Evolutionary conservation across 345 rosid genomes (phyloP).

Genomic region (Sonneratia caseolaris): DNA sequence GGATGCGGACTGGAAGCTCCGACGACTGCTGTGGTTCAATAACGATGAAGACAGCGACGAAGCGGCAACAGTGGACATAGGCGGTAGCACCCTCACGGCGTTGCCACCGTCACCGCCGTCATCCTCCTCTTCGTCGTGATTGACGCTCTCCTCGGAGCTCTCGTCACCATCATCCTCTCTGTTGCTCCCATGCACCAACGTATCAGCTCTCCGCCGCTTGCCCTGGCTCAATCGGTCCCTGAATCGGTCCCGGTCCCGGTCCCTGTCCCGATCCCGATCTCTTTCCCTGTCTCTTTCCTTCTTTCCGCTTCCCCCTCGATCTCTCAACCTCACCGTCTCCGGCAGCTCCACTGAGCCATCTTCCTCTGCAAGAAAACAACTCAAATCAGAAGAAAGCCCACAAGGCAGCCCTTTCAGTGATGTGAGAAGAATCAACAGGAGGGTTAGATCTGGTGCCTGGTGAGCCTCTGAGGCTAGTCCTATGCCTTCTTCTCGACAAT

Average conservation of each 20-base stretch:
- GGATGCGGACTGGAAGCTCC: slow-evolving; percentile 51
- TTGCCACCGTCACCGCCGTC: slow-evolving; percentile 41
- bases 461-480: slow-evolving; percentile 77
- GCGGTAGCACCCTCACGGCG: slow-evolving; percentile 61
- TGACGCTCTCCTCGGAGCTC: slow-evolving; percentile 83
- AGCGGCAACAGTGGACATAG: slow-evolving; percentile 19
- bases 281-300: slow-evolving; percentile 78
- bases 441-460: slow-evolving; percentile 69
- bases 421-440: neutral
- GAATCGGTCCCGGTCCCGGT: slow-evolving; percentile 41
- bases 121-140: slow-evolving; percentile 87
- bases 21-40: slow-evolving; percentile 46
- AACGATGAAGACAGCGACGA: slow-evolving; percentile 43
- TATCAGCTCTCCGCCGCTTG: slow-evolving; percentile 75
- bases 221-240: slow-evolving; percentile 77
- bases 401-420: neutral
- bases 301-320: slow-evolving; percentile 47
- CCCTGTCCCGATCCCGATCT: slow-evolving; percentile 66
- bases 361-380: slow-evolving; percentile 42
- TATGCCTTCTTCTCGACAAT: slow-evolving; percentile 61
- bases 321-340: slow-evolving; percentile 77
- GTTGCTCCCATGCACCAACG: slow-evolving; percentile 54
- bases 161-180: slow-evolving; percentile 55
- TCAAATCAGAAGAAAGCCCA: neutral
- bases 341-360: slow-evolving; percentile 64